Percentiles rank a stretch among this genome's conserved stretches.
These are phyloP conservation scores for Dactylellina cionopaga DNA, from an alignment of 2,329 filamentous ascomycete species.

Conservation along the genomic window DNA sequence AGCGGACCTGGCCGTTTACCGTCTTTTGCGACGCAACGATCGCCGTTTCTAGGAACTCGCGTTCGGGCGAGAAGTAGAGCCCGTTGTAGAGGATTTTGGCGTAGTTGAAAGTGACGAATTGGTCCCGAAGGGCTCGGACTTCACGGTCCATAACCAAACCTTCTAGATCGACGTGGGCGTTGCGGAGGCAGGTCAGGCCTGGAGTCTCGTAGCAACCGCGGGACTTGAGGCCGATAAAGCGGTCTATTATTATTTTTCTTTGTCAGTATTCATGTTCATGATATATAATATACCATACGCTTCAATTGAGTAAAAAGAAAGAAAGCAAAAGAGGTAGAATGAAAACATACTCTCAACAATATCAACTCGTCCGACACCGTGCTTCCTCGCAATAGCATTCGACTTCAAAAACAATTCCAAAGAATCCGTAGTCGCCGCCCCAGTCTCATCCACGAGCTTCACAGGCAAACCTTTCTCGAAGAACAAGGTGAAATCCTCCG, in stretches of 20 bases:
- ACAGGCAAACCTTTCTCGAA: slow-evolving; percentile 80
- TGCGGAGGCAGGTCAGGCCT: slow-evolving; percentile 68
- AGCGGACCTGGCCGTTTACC: slow-evolving; percentile 71
- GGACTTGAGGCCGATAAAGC: slow-evolving; percentile 81
- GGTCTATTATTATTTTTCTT: slow-evolving; percentile 64
- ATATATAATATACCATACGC: neutral
- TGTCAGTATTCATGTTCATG: slow-evolving; percentile 60
- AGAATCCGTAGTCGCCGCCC: slow-evolving; percentile 73
- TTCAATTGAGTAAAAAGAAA: too few species aligned
- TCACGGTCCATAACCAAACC: slow-evolving; percentile 75
- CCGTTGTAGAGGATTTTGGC: slow-evolving; percentile 71
- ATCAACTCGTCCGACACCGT: slow-evolving; percentile 83
- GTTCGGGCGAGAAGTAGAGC: slow-evolving; percentile 74
- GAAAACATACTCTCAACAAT: slow-evolving; percentile 73
- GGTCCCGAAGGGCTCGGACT: slow-evolving; percentile 75
- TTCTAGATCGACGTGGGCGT: slow-evolving; percentile 71
- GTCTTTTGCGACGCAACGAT: slow-evolving; percentile 70
- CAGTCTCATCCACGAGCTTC: slow-evolving; percentile 70
- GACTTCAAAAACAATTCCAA: slow-evolving; percentile 77
- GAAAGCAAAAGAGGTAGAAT: neutral
- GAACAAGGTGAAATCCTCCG: slow-evolving; percentile 75
- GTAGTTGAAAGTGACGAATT: slow-evolving; percentile 74
- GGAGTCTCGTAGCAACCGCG: slow-evolving; percentile 82
- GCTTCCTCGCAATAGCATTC: slow-evolving; percentile 75
- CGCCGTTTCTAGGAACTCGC: slow-evolving; percentile 75